phyloP scores from a whole-genome alignment of 352 stramenopile genomes.

The Pythium sukuiense region DNA sequence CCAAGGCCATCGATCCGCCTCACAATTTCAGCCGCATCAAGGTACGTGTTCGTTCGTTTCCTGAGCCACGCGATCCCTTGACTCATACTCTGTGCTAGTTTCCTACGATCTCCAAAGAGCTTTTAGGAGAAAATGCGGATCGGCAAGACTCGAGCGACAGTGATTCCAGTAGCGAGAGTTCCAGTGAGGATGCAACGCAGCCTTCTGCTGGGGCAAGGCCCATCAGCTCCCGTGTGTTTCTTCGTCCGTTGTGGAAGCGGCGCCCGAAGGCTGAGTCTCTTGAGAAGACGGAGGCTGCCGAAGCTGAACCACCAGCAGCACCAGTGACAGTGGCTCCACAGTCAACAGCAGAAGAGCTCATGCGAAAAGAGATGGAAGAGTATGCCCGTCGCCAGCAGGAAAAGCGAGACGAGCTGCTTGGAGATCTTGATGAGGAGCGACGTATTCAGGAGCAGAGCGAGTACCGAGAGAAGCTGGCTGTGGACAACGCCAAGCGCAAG shows the following conservation, averaged over 20 bases:
- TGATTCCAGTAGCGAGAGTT: slow-evolving; percentile 3
- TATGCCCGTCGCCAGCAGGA: slow-evolving; percentile 33
- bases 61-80: no score
- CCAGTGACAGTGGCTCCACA: background rate
- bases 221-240: slow-evolving; percentile 1
- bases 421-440: slow-evolving; percentile 36
- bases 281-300: background rate
- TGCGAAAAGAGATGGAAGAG: slow-evolving; percentile 20
- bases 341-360: background rate
- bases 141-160: slow-evolving; percentile 1
- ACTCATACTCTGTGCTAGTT: slow-evolving; percentile 8
- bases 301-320: background rate
- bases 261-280: background rate
- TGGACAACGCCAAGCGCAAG: slow-evolving; percentile 47
- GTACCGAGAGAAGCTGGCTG: slow-evolving; percentile 43
- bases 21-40: slow-evolving; percentile 39
- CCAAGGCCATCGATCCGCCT: slow-evolving; percentile 34
- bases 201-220: background rate
- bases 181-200: slow-evolving; percentile 6
- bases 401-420: slow-evolving; percentile 30
- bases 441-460: slow-evolving; percentile 53
- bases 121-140: slow-evolving; percentile 17
- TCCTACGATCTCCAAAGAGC: slow-evolving; percentile 22
- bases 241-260: slow-evolving; percentile 7
- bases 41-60: slow-evolving; percentile 18